Evolutionary conservation across 2,329 filamentous ascomycete genomes (phyloP).

Genomic region (Alternaria sp.): DNA sequence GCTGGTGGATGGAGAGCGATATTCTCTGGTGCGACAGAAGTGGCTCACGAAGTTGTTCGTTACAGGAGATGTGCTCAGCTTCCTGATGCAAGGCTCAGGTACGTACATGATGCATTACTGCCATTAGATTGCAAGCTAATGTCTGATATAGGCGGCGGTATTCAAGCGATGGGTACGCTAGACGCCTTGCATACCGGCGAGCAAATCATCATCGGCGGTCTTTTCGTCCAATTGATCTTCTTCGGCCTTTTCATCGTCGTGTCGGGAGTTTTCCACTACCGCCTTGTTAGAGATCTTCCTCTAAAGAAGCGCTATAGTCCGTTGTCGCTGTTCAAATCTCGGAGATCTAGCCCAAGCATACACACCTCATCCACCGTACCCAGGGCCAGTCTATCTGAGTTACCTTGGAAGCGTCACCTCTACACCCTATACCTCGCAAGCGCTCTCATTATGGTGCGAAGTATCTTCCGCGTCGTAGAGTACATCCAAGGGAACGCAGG

Average conservation of each 20-base stretch:
- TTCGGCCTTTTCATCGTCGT: slow-evolving; percentile 59
- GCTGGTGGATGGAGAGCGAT: slow-evolving; percentile 49
- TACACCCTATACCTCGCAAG: slow-evolving; percentile 55
- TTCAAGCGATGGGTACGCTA: slow-evolving; percentile 22
- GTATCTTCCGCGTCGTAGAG: slow-evolving; percentile 60
- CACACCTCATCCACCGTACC: slow-evolving; percentile 2
- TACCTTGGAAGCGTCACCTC: slow-evolving; percentile 50
- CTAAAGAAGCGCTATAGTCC: slow-evolving; percentile 8
- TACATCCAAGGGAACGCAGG: slow-evolving; percentile 58
- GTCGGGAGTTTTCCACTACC: slow-evolving; percentile 28
- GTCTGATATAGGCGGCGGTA: slow-evolving; percentile 22
- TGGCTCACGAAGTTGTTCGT: slow-evolving; percentile 59
- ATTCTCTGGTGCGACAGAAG: slow-evolving; percentile 50
- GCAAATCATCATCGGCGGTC: slow-evolving; percentile 35
- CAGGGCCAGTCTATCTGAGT: neutral
- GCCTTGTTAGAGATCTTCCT: slow-evolving; percentile 21
- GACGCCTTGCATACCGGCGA: slow-evolving; percentile 21
- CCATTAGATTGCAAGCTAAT: slow-evolving; percentile 5
- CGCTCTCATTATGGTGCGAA: slow-evolving; percentile 59
- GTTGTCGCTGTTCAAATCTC: neutral
- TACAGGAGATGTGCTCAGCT: slow-evolving; percentile 56
- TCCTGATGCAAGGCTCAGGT: slow-evolving; percentile 52
- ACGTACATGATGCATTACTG: slow-evolving; percentile 39
- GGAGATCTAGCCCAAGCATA: neutral
- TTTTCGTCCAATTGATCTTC: slow-evolving; percentile 59